Conservation (phyloP, 352 stramenopile species). For the Globisporangium echinulatum region DNA sequence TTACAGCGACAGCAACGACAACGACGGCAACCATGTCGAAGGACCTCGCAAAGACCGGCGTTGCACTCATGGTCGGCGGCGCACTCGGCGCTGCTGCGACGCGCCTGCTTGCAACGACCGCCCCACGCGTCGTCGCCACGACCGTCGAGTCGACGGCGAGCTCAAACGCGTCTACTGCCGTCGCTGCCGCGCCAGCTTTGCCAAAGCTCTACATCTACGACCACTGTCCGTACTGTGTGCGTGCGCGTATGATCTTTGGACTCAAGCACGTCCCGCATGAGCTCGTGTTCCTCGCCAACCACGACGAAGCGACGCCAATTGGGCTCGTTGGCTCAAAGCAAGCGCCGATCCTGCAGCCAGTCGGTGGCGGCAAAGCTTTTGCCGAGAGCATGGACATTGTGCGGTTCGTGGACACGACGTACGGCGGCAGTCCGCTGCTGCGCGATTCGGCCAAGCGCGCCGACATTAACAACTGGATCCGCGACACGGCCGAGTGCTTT, state of each 20-base stretch:
- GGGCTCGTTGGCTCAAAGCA: conserved; percentile 28
- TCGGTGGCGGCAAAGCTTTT: conserved; percentile 19
- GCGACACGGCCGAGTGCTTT: conserved; percentile 31
- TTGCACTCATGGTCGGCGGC: conserved; percentile 36
- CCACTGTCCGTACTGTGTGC: conserved; percentile 37
- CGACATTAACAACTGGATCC: conserved; percentile 45
- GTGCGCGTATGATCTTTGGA: conserved; percentile 38
- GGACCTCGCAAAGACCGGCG: conserved; percentile 37
- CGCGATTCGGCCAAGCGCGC: conserved; percentile 24
- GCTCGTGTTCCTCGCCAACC: conserved; percentile 33
- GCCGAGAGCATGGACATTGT: conserved; percentile 43
- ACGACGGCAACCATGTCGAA: conserved; percentile 21
- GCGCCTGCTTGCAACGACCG: conserved; percentile 17
- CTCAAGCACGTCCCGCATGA: conserved; percentile 32
- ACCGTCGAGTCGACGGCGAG: not conserved
- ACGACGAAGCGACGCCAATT: conserved; percentile 37
- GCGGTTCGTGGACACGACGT: conserved; percentile 34
- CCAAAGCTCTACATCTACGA: conserved; percentile 53
- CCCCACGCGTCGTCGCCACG: conserved; percentile 11
- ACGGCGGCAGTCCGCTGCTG: conserved; percentile 22
- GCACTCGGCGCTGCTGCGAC: conserved; percentile 34
- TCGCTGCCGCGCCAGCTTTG: not conserved
- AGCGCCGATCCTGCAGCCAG: conserved; percentile 27
- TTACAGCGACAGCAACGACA: not conserved
- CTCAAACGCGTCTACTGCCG: not conserved